A percentile compares a stretch with the other conserved stretches of the same genome.
Conservation (phyloP, 345 rosid species). For the Syzygium aromaticum region DNA sequence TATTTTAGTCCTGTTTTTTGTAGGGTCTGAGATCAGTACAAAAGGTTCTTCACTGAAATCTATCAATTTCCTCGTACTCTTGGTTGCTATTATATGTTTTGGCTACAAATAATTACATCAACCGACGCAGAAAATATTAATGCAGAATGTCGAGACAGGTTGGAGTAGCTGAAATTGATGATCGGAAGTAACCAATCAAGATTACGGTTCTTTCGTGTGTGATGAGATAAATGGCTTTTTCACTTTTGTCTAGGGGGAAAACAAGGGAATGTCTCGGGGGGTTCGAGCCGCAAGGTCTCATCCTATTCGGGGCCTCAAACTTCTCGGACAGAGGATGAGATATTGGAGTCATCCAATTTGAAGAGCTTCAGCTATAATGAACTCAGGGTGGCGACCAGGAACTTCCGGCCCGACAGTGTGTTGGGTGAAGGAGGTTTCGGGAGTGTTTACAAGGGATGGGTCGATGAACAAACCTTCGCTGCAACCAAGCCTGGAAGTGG, state of each 20-base stretch:
- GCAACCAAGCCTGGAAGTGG: conserved; percentile 80
- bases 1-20: not conserved
- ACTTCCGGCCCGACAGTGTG: conserved; percentile 90
- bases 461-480: conserved; percentile 59
- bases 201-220: not conserved
- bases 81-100: not conserved
- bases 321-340: conserved; percentile 70
- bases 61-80: not conserved
- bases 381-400: conserved; percentile 76
- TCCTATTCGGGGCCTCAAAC: conserved; percentile 31
- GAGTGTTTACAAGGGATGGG: conserved; percentile 88
- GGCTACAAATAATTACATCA: not conserved
- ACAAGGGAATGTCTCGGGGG: conserved; percentile 28
- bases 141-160: not conserved
- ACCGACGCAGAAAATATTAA: not conserved
- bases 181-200: not conserved
- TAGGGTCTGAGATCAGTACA: not conserved
- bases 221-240: conserved; percentile 9
- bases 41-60: not conserved
- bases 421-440: conserved; percentile 99
- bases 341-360: conserved; percentile 54
- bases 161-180: not conserved
- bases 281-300: conserved; percentile 38
- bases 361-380: conserved; percentile 61
- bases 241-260: conserved; percentile 9